Evolutionary conservation across 352 stramenopile genomes (phyloP).

Genomic region (Blastocystis sp.): DNA sequence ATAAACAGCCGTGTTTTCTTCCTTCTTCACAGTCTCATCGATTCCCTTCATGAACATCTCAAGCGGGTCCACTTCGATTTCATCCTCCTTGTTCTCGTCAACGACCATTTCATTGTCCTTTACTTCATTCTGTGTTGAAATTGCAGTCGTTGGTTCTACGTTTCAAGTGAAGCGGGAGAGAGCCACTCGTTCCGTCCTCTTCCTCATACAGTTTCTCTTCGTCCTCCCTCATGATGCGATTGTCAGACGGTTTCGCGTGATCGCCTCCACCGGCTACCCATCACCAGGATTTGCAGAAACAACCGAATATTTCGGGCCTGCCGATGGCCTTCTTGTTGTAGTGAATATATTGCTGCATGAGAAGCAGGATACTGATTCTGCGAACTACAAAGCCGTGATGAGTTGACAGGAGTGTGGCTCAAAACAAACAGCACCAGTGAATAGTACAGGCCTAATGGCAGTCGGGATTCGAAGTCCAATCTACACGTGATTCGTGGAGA

Average conservation of each 20-base stretch:
- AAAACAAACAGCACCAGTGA: conserved; percentile 41
- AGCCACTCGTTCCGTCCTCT: background rate
- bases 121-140: too few relatives aligned
- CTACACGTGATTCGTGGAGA: background rate
- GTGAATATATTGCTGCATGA: conserved; percentile 56
- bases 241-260: background rate
- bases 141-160: too few relatives aligned
- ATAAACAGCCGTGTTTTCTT: background rate
- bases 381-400: background rate
- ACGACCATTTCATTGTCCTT: too few relatives aligned
- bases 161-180: too few relatives aligned
- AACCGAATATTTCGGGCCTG: conserved; percentile 53
- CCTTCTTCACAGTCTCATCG: conserved; percentile 3
- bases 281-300: background rate
- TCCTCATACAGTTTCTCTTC: conserved; percentile 22
- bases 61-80: conserved; percentile 44
- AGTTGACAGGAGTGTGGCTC: background rate
- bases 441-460: conserved; percentile 58
- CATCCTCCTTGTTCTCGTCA: too few relatives aligned
- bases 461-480: conserved; percentile 60
- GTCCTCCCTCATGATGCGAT: conserved; percentile 4
- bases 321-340: conserved; percentile 54
- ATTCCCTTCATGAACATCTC: conserved; percentile 66
- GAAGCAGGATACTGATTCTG: background rate
- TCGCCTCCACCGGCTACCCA: conserved; percentile 32